Evolutionary conservation across 768 basidiomycete genomes (phyloP), one percentile per base, ranked within the genome.

Genomic region (Lactarius vividus): DNA sequence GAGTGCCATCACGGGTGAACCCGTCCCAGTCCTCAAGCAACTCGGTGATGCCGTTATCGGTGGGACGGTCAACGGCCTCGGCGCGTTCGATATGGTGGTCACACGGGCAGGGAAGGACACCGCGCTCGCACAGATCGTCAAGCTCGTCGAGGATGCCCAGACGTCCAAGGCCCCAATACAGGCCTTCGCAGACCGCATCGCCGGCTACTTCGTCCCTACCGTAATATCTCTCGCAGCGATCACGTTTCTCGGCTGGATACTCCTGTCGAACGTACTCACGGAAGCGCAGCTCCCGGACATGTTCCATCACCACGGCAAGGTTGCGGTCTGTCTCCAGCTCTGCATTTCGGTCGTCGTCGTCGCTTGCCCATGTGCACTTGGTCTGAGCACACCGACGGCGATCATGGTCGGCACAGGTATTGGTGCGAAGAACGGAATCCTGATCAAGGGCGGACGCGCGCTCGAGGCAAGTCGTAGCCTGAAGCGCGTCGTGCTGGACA

Each of bases 361-460:
- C 59, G 96, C 97, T 26, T 99, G 97, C 76, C 97, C 97, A 0
- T 99, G 97, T 74, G 96, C 97, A 0, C 84, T 99, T 39, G 97
- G 96, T 5, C 83, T 98, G 65, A 93, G 92, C 62, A 98, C 96
- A 0, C 97, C 97, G 1, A 98, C 97, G 0, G 97, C 96, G 2
- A 94, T 98, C 77, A 98, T 98, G 97, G 97, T 98, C 37, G 97
- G 97, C 20, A 98, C 96, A 0, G 97, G 97, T 1, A 87, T 98
- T 63, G 97, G 97, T 1, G 97, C 97, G 10, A 85, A 91, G 79
- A 96, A 98, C 72, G 96, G 97, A 0, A 98, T 99, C 65, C 79
- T 99, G 55, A 98, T 99, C 85, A 99, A 99, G 75, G 96, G 97
- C 26, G 97, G 96, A 2, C 83, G 91, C 16, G 96, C 97, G 3